A percentile compares a stretch with the other conserved stretches of the same genome.
Conservation (phyloP, 1,284 basidiomycete species). For the Chondrostereum purpureum region DNA sequence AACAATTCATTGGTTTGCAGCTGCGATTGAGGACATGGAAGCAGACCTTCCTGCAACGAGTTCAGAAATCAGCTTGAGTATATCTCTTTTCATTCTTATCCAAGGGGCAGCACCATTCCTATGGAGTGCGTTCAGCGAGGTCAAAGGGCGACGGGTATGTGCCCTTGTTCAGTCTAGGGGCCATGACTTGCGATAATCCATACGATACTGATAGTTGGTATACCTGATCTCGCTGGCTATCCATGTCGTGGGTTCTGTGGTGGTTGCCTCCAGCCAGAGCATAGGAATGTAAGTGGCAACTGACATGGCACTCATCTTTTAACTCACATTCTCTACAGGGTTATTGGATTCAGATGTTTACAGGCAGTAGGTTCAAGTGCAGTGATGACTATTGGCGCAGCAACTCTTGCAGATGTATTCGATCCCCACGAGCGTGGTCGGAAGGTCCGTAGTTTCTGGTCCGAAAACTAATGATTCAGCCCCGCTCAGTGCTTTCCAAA, state of each 20-base stretch:
- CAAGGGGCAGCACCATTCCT: constrained; percentile 65
- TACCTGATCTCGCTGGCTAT: constrained; percentile 60
- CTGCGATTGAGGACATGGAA: constrained; percentile 64
- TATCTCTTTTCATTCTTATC: constrained; percentile 76
- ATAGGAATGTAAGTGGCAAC: constrained; percentile 39
- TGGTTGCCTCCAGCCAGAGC: constrained; percentile 53
- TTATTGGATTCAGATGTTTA: constrained; percentile 69
- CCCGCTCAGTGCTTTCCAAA: no score
- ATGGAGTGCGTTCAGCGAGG: constrained; percentile 72
- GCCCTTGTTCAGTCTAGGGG: constrained; percentile 4
- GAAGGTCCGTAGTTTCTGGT: constrained; percentile 32
- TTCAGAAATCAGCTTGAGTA: constrained; percentile 63
- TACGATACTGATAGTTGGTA: constrained; percentile 37
- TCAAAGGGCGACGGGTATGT: constrained; percentile 73
- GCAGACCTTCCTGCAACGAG: constrained; percentile 58
- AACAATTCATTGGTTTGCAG: constrained; percentile 28
- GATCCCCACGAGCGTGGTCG: constrained; percentile 74
- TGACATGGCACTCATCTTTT: constrained; percentile 3
- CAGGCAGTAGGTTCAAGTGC: constrained; percentile 70
- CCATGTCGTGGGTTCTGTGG: constrained; percentile 58
- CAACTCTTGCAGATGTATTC: constrained; percentile 77
- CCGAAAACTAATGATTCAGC: not conserved
- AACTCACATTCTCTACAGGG: constrained; percentile 22
- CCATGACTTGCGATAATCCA: constrained; percentile 4
- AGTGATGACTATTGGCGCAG: constrained; percentile 74